phyloP scores from a whole-genome alignment of 176 grass and related monocot species.

The Phoenix dactylifera region DNA sequence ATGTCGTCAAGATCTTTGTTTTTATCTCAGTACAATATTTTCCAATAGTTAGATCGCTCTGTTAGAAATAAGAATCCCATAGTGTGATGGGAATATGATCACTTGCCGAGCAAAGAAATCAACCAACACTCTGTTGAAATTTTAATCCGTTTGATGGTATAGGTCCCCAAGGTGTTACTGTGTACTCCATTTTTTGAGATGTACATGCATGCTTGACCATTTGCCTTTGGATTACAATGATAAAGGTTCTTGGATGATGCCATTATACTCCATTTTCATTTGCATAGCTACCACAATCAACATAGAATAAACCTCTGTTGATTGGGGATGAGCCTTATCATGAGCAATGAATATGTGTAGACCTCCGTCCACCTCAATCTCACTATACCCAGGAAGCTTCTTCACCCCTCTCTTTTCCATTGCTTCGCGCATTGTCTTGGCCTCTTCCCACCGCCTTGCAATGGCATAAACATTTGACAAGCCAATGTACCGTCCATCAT shows the following conservation, averaged over 20 bases:
- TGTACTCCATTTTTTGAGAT: too few species aligned
- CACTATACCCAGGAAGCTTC: conserved; percentile 50
- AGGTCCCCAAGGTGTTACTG: too few species aligned
- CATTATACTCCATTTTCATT: conserved; percentile 47
- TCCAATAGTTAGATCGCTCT: too few species aligned
- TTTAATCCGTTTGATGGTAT: too few species aligned
- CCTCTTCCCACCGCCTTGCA: conserved; percentile 53
- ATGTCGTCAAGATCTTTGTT: too few species aligned
- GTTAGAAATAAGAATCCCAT: too few species aligned
- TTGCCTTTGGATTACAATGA: too few species aligned
- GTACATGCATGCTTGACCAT: too few species aligned
- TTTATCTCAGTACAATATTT: too few species aligned
- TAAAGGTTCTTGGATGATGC: background rate
- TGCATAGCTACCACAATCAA: conserved; percentile 34
- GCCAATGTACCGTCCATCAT: conserved; percentile 65
- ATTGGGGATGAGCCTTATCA: conserved; percentile 36
- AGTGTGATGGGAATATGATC: too few species aligned
- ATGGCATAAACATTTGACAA: conserved; percentile 61
- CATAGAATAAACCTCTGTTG: conserved; percentile 40
- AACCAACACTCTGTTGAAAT: too few species aligned
- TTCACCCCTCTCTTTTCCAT: conserved; percentile 57
- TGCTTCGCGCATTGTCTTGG: conserved; percentile 36
- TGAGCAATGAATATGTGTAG: conserved; percentile 41
- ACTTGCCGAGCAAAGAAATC: too few species aligned
- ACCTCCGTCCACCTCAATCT: conserved; percentile 45